Percentiles rank a stretch among this genome's conserved stretches.
Conservation (phyloP, 2,329 filamentous ascomycete species). For the Amauroascus verrucosus region DNA sequence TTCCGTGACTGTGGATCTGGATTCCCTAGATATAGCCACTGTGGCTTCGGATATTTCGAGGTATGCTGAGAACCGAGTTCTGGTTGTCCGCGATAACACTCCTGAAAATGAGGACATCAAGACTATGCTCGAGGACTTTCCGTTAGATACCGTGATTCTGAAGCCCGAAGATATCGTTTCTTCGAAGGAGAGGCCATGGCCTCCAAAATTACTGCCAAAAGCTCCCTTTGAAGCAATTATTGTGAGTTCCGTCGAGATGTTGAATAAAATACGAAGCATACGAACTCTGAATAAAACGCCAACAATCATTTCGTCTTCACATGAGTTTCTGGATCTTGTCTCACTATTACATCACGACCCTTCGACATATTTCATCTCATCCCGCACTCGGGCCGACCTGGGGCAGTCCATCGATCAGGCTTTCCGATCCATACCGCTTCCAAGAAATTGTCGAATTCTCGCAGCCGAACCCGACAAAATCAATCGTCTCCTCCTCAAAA, state of each 20-base stretch:
- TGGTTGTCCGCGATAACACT: neutral
- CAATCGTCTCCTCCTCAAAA: neutral
- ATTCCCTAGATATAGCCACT: neutral
- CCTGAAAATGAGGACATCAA: neutral
- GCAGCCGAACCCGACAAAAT: constrained; percentile 1
- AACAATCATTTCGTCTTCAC: neutral
- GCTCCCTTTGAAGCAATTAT: constrained; percentile 5
- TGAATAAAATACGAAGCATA: neutral
- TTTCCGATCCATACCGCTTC: neutral
- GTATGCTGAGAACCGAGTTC: constrained; percentile 1
- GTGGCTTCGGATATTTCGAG: neutral
- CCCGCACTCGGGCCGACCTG: neutral
- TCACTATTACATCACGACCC: neutral
- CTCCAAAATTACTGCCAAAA: neutral
- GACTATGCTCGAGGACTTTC: neutral
- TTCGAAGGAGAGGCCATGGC: neutral
- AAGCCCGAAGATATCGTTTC: neutral
- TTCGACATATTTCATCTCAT: constrained; percentile 1
- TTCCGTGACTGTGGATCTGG: neutral
- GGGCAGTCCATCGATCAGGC: neutral
- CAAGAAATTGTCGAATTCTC: neutral
- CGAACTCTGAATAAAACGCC: neutral
- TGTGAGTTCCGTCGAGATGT: neutral
- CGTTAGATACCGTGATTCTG: neutral
- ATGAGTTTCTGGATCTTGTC: neutral